Evolutionary conservation across 2,329 filamentous ascomycete species (phyloP).

Genomic region (Didymella segeticola): DNA sequence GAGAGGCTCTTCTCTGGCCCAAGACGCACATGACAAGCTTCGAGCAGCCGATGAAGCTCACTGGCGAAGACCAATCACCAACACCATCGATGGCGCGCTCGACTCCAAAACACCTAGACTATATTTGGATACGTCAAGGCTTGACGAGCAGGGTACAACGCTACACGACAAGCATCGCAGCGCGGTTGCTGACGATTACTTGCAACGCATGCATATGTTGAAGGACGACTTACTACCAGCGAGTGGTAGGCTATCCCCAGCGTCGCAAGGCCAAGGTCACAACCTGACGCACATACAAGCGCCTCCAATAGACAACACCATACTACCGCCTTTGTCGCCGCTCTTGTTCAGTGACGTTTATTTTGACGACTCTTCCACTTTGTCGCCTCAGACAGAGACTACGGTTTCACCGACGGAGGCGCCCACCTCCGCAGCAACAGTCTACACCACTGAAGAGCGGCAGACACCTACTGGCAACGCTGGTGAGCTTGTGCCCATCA

Average conservation of each 20-base stretch:
- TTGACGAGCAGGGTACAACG: not conserved
- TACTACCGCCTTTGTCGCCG: slow-evolving; percentile 12
- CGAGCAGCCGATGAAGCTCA: slow-evolving; percentile 35
- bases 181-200: slow-evolving; percentile 3
- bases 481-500: slow-evolving; percentile 8
- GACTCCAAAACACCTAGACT: not conserved
- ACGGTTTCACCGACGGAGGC: slow-evolving; percentile 19
- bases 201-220: not conserved
- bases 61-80: slow-evolving; percentile 1
- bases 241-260: not conserved
- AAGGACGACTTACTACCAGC: not conserved
- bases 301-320: not conserved
- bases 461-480: not conserved
- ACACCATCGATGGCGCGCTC: not conserved
- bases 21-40: slow-evolving; percentile 33
- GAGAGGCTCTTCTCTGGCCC: slow-evolving; percentile 24
- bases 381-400: slow-evolving; percentile 4
- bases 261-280: not conserved
- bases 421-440: slow-evolving; percentile 25
- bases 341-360: slow-evolving; percentile 27
- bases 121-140: not conserved
- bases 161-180: not conserved
- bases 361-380: slow-evolving; percentile 21
- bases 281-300: not conserved
- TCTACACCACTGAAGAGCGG: not conserved